Evolutionary conservation across 2,329 filamentous ascomycete genomes (phyloP).

Genomic region (Talaromyces funiculosus): DNA sequence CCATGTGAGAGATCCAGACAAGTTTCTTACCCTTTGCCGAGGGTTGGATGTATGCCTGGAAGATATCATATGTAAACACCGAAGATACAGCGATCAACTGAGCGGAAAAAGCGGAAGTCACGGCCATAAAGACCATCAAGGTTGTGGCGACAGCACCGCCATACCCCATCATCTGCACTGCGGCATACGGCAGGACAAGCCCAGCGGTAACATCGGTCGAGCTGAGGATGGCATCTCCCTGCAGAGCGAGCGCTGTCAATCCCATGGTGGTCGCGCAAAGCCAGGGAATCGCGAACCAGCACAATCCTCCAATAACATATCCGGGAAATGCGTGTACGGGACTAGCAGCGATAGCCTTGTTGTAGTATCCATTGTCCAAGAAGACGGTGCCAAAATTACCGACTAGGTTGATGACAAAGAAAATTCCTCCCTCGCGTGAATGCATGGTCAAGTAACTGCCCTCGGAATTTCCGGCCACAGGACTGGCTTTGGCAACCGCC

Average conservation of each 20-base stretch:
- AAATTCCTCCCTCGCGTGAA: slow-evolving; percentile 73
- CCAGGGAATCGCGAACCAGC: slow-evolving; percentile 93
- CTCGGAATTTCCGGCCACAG: slow-evolving; percentile 70
- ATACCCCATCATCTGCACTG: slow-evolving; percentile 74
- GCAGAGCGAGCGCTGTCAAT: slow-evolving; percentile 71
- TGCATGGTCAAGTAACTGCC: slow-evolving; percentile 86
- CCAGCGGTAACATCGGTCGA: slow-evolving; percentile 73
- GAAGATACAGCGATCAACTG: slow-evolving; percentile 83
- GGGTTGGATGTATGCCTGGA: slow-evolving; percentile 81
- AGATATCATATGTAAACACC: slow-evolving; percentile 84
- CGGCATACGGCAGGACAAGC: slow-evolving; percentile 76
- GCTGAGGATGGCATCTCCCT: slow-evolving; percentile 67
- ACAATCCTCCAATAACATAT: slow-evolving; percentile 78
- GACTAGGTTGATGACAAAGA: slow-evolving; percentile 86
- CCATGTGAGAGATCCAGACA: slow-evolving; percentile 71
- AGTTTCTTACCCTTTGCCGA: slow-evolving; percentile 66
- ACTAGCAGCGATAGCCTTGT: slow-evolving; percentile 85
- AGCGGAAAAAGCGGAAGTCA: slow-evolving; percentile 75
- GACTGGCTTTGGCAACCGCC: slow-evolving; percentile 62
- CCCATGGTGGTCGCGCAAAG: slow-evolving; percentile 85
- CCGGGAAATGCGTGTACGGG: slow-evolving; percentile 81
- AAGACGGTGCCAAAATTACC: slow-evolving; percentile 83
- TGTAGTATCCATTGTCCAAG: slow-evolving; percentile 81
- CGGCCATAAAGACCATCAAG: slow-evolving; percentile 82
- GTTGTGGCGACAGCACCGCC: slow-evolving; percentile 74